Evolutionary conservation across 2,329 filamentous ascomycete genomes (phyloP), one percentile per base, ranked within the genome.

Genomic region (Calonectria montana): DNA sequence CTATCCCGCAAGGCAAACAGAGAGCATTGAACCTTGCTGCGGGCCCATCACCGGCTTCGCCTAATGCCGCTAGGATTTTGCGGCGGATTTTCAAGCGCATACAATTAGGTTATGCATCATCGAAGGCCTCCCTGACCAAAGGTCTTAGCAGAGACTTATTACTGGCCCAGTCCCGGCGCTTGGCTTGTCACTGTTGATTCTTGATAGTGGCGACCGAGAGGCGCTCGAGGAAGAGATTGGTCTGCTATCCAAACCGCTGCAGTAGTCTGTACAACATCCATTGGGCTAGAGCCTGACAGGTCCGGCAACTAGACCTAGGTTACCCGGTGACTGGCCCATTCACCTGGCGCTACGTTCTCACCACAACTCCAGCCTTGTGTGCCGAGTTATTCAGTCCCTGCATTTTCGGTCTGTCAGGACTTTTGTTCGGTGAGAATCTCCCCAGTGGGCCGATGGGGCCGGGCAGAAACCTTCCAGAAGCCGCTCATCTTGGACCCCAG

Each of bases 381-480:
- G 21, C 48, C 62, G 23, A 65, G 45, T n/a, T 59, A 50, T 55
- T 29, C 27, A 39, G 65, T 69, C 71, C 69, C 71, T 74, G 65
- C 65, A 18, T 66, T 66, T 21, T 74, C 74, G 70, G 70, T 76
- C 73, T 64, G 69, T 69, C 55, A 66, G 68, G 69, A 43, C 39
- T 67, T 73, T 73, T 73, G 65, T 67, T 75, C 65, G 67, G 75
- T 73, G 71, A 72, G 70, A 71, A 67, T 47, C 43, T 18, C 39
- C 69, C 50, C 50, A 57, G 76, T 78, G 76, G 78, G 67, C 68
- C 73, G 61, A 74, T 62, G 72, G 73, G 67, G 70, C 69, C 76
- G 53, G 4, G 72, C 67, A 75, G 79, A 80, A 80, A 73, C 69
- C 70, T 81, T 80, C 79, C 75, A 80, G 79, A 81, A 80, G 73